Evolutionary conservation across 345 rosid genomes (phyloP).

Genomic region (Microthlaspi erraticum): DNA sequence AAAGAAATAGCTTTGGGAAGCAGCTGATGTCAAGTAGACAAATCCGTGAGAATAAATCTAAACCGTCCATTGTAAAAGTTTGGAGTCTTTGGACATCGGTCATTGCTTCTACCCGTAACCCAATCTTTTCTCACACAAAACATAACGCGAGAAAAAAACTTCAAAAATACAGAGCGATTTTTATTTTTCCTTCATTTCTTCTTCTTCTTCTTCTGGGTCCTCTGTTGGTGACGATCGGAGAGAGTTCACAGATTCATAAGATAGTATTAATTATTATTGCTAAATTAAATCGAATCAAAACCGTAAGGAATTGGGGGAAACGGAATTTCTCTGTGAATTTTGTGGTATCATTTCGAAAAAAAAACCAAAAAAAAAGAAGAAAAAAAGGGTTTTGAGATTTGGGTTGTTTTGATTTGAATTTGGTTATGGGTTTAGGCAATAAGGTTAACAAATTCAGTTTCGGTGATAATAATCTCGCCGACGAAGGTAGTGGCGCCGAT

Average conservation of each 20-base stretch:
- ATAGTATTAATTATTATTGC: background rate
- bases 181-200: background rate
- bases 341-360: conserved; percentile 10
- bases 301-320: conserved; percentile 16
- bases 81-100: conserved; percentile 53
- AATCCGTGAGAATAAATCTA: conserved; percentile 37
- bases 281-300: conserved; percentile 16
- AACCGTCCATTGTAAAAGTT: conserved; percentile 41
- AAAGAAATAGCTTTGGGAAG: conserved; percentile 3
- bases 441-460: conserved; percentile 45
- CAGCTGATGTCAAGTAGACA: conserved; percentile 46
- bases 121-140: conserved; percentile 45
- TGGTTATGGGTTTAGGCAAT: conserved; percentile 78
- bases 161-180: background rate
- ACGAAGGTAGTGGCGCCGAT: conserved; percentile 58
- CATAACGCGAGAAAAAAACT: conserved; percentile 9
- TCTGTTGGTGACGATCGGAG: conserved; percentile 32
- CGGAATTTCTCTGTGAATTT: conserved; percentile 8
- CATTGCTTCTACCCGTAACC: conserved; percentile 46
- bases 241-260: conserved; percentile 28
- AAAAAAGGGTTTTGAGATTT: conserved; percentile 40
- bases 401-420: conserved; percentile 38
- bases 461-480: conserved; percentile 53
- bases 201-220: conserved; percentile 9
- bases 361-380: background rate